Evolutionary conservation across 116 monocot genomes (phyloP).

Genomic region (Trichopus zeylanicus): DNA sequence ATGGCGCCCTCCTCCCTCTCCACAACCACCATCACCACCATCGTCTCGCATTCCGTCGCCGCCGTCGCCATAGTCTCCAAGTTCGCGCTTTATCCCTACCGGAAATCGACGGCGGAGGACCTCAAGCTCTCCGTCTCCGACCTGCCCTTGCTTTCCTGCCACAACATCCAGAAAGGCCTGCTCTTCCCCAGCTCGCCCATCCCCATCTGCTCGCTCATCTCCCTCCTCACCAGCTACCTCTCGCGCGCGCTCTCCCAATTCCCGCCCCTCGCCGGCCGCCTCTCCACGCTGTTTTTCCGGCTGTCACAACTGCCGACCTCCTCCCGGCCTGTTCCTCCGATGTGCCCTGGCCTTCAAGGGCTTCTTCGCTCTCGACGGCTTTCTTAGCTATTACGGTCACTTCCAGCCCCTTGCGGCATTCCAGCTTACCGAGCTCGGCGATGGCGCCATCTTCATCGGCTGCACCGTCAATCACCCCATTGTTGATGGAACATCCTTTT

Average conservation of each 20-base stretch:
- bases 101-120: slow-evolving; percentile 19
- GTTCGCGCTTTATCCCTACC: slow-evolving; percentile 32
- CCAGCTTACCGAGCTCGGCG: slow-evolving; percentile 64
- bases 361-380: slow-evolving; percentile 47
- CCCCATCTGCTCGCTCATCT: slow-evolving; percentile 13
- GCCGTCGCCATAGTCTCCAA: slow-evolving; percentile 40
- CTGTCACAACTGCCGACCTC: slow-evolving; percentile 26
- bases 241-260: slow-evolving; percentile 45
- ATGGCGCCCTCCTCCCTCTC: background rate
- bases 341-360: slow-evolving; percentile 29
- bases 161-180: slow-evolving; percentile 88
- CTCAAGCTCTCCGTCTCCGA: slow-evolving; percentile 78
- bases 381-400: slow-evolving; percentile 64
- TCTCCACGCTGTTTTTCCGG: slow-evolving; percentile 34
- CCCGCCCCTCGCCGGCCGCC: slow-evolving; percentile 65
- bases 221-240: slow-evolving; percentile 41
- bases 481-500: slow-evolving; percentile 81
- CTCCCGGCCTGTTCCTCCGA: slow-evolving; percentile 28
- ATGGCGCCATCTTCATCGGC: slow-evolving; percentile 63
- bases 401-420: slow-evolving; percentile 56
- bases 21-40: background rate
- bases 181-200: slow-evolving; percentile 40
- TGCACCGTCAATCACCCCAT: slow-evolving; percentile 59
- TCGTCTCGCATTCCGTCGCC: too few relatives aligned
- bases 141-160: slow-evolving; percentile 69